Conservation (phyloP, 768 basidiomycete species). For the Lentinula lateritia region DNA sequence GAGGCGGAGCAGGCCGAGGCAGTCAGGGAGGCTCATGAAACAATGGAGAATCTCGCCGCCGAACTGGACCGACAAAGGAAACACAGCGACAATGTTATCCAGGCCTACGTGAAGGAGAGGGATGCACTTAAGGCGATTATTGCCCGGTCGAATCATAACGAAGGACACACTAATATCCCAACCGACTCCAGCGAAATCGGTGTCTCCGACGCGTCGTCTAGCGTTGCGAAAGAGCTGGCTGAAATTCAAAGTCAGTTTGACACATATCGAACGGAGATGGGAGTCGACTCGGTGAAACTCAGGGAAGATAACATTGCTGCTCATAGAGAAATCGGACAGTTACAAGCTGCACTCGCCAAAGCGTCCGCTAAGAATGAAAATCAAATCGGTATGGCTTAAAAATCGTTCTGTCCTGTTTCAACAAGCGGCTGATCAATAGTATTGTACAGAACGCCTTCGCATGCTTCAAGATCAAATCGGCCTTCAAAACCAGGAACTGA, state of each 20-base stretch:
- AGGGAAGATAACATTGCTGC: slow-evolving; percentile 64
- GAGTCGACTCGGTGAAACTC: slow-evolving; percentile 64
- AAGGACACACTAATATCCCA: slow-evolving; percentile 10
- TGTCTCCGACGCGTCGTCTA: slow-evolving; percentile 18
- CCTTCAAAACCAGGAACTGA: slow-evolving; percentile 59
- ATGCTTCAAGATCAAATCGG: slow-evolving; percentile 66
- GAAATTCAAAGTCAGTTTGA: slow-evolving; percentile 81
- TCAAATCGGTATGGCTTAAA: slow-evolving; percentile 44
- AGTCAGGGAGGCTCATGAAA: slow-evolving; percentile 81
- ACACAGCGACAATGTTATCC: slow-evolving; percentile 61
- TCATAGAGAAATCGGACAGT: slow-evolving; percentile 63
- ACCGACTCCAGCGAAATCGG: slow-evolving; percentile 28
- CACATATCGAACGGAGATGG: slow-evolving; percentile 74
- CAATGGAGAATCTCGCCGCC: slow-evolving; percentile 71
- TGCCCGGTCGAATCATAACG: slow-evolving; percentile 40
- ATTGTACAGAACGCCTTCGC: slow-evolving; percentile 54
- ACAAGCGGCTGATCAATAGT: slow-evolving; percentile 1
- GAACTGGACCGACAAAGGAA: slow-evolving; percentile 79
- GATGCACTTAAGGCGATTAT: slow-evolving; percentile 81
- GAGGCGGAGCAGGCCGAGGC: slow-evolving; percentile 76
- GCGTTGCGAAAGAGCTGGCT: slow-evolving; percentile 54
- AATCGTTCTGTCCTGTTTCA: background rate
- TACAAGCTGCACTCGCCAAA: slow-evolving; percentile 69
- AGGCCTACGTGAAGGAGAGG: slow-evolving; percentile 81
- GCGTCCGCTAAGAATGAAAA: slow-evolving; percentile 79